A percentile compares a stretch with the other conserved stretches of the same genome.
phyloP scores from a whole-genome alignment of 106 monocot species.

The Amphibolis antarctica region DNA sequence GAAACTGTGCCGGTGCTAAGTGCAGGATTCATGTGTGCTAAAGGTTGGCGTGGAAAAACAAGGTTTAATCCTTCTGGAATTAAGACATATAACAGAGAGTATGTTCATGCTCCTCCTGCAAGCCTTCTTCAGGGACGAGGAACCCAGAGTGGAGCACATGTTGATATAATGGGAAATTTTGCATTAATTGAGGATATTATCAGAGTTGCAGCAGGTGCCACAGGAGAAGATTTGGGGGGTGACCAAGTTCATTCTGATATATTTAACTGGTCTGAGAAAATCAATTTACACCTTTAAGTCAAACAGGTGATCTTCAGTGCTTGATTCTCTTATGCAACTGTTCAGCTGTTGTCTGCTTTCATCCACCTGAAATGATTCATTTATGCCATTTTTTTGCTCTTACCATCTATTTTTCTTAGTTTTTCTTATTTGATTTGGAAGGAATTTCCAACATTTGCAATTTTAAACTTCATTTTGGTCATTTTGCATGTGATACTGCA shows the following conservation, averaged over 20 bases:
- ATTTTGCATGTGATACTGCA: too few relatives aligned
- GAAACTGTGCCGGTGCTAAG: constrained; percentile 97
- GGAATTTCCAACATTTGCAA: too few relatives aligned
- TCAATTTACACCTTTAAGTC: constrained; percentile 52
- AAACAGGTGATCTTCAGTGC: constrained; percentile 15
- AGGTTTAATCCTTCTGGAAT: constrained; percentile 86
- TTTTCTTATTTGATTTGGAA: too few relatives aligned
- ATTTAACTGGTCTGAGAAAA: constrained; percentile 94
- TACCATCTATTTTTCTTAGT: too few relatives aligned
- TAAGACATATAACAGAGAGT: constrained; percentile 75
- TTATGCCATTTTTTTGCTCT: too few relatives aligned
- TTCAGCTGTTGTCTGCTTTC: too few relatives aligned
- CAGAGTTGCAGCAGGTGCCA: constrained; percentile 87
- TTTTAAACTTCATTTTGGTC: too few relatives aligned
- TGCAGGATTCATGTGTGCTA: constrained; percentile 91
- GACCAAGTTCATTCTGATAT: constrained; percentile 90
- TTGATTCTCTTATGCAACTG: neutral
- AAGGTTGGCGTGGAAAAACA: constrained; percentile 90
- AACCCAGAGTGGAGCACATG: constrained; percentile 93
- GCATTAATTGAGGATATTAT: constrained; percentile 90
- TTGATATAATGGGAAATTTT: constrained; percentile 99
- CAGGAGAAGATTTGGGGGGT: constrained; percentile 80
- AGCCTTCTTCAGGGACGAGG: constrained; percentile 88
- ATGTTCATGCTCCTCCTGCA: constrained; percentile 74
- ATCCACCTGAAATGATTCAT: too few relatives aligned